phyloP scores from a whole-genome alignment of 2,329 filamentous ascomycete species.

The Fusarium sp. region DNA sequence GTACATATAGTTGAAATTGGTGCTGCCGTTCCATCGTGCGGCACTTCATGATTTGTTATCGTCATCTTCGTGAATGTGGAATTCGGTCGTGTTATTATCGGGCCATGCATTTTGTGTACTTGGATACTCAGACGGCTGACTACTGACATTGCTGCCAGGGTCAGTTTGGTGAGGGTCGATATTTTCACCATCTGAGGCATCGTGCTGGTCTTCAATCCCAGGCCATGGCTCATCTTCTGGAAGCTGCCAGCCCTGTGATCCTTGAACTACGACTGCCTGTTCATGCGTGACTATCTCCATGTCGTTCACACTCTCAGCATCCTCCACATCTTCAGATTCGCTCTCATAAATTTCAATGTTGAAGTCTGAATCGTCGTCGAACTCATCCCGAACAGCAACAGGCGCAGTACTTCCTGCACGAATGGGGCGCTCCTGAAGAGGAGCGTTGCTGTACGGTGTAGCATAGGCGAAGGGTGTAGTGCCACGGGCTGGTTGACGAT shows the following conservation, averaged over 20 bases:
- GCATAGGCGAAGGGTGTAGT: constrained; percentile 78
- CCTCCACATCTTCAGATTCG: constrained; percentile 53
- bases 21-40: constrained; percentile 10
- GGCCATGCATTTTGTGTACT: constrained; percentile 63
- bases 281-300: constrained; percentile 49
- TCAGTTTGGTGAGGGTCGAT: constrained; percentile 58
- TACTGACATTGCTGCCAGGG: constrained; percentile 59
- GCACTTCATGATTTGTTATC: constrained; percentile 39
- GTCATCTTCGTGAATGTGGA: constrained; percentile 59
- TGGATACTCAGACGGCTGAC: constrained; percentile 69
- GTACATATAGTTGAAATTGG: constrained; percentile 17
- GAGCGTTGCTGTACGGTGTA: constrained; percentile 77
- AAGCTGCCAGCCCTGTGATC: constrained; percentile 51
- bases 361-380: constrained; percentile 56
- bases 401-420: constrained; percentile 50
- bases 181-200: constrained; percentile 65
- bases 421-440: constrained; percentile 58
- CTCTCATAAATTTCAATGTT: constrained; percentile 56
- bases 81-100: constrained; percentile 48
- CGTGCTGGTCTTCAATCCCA: constrained; percentile 66
- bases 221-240: constrained; percentile 70
- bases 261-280: constrained; percentile 35
- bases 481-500: constrained; percentile 55
- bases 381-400: constrained; percentile 49
- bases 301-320: constrained; percentile 44